Evolutionary conservation across 257 asterid genomes (phyloP), one percentile per base, ranked within the genome.

Genomic region (Ballota nigra): DNA sequence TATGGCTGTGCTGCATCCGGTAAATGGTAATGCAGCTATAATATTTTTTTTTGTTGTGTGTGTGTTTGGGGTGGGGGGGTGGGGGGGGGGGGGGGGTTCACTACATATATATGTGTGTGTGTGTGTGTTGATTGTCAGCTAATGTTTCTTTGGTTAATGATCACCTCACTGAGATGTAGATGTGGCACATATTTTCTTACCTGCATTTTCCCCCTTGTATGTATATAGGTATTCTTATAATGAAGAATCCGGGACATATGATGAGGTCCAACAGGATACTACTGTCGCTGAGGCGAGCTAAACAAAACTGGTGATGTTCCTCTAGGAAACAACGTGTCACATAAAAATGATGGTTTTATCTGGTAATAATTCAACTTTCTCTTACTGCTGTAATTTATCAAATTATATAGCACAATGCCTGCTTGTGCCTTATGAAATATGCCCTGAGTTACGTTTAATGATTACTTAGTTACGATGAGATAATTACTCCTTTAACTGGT

Each of bases 1-100:
- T 95, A 90, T 65, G 90, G 96, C 83, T 61, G 71, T 80, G 99
- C 99, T 31, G 80, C 92, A 58, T 78, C 98, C 23, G 97, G 98
- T 60, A 86, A 85, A 84, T 95, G 99, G 98, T 95, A 82, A 79
- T 71, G 62, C 61, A 60, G 41, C 65, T 6, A 5, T 19, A 49
- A 15, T 38, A 3, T 52, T 36, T 26, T 34, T 3, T 49, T 8
- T 45, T 8, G n/a, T 24, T 26, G 29, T n/a, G n/a, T n/a, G n/a
- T n/a, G n/a, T n/a, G n/a, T n/a, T n/a, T n/a, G 29, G 29, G 13
- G 31, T 9, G 34, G 34, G 2, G 34, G 2, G 4, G 40, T 0
- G 29, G 29, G 29, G 29, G 29, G 29, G 13, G 31, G 15, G 34
- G 34, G 2, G 34, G 2, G 4, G 40, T 0, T 20, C 11, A 20